These are phyloP conservation scores for Straminergon stramineum DNA, from an alignment of 225 moss, liverwort and hornwort genomes.

Conservation along the genomic window DNA sequence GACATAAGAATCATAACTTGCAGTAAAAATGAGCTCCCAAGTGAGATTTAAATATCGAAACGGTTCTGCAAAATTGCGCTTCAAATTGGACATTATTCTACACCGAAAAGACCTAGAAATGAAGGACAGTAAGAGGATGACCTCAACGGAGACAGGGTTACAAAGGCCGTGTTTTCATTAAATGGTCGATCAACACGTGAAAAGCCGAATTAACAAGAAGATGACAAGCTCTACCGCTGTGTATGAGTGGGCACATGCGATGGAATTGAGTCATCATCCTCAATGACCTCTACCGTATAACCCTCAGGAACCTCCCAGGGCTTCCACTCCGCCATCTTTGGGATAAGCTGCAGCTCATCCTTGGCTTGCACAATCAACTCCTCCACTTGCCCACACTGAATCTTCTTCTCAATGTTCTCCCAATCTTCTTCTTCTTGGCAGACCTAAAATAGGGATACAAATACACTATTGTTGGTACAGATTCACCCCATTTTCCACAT, in stretches of 20 bases:
- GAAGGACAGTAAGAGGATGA: not conserved
- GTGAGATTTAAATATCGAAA: not conserved
- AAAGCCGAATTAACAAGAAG: not conserved
- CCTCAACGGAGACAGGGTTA: not conserved
- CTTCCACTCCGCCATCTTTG: conserved; percentile 94
- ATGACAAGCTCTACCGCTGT: not conserved
- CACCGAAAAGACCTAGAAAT: not conserved
- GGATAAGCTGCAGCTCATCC: conserved; percentile 85
- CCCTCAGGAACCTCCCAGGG: conserved; percentile 94
- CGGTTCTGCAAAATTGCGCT: not conserved
- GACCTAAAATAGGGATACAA: not conserved
- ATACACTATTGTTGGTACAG: not conserved
- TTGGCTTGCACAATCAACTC: conserved; percentile 92
- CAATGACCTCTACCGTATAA: conserved; percentile 64
- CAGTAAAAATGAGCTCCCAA: not conserved
- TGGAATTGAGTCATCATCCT: conserved; percentile 72
- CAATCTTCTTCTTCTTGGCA: conserved; percentile 87
- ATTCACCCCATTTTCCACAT: not conserved
- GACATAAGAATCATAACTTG: not conserved
- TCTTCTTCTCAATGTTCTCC: conserved; percentile 70
- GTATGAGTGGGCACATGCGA: conserved; percentile 75
- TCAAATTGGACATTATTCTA: not conserved
- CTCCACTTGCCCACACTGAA: conserved; percentile 87
- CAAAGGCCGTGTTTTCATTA: not conserved
- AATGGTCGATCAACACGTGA: conserved; percentile 7